A percentile compares a stretch with the other conserved stretches of the same genome.
phyloP scores from a whole-genome alignment of 306 rosid species.

The Lupinus albus region DNA sequence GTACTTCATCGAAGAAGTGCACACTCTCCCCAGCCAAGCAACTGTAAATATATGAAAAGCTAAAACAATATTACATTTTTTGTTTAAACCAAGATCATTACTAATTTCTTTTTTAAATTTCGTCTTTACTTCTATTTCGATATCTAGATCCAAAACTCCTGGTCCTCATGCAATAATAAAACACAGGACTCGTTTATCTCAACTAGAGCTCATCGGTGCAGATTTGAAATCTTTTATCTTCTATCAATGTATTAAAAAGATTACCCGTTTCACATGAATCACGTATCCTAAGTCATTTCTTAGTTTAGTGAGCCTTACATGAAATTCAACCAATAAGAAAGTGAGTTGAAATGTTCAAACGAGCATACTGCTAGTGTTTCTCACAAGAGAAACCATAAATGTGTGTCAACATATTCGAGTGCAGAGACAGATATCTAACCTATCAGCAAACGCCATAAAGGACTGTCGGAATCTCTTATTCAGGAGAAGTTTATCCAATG shows the following conservation, averaged over 20 bases:
- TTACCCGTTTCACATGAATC: slow-evolving; percentile 26
- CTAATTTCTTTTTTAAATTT: not conserved
- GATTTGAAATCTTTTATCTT: slow-evolving; percentile 29
- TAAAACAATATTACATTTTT: slow-evolving; percentile 27
- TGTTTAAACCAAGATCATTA: slow-evolving; percentile 3
- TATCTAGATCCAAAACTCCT: slow-evolving; percentile 27
- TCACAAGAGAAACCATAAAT: slow-evolving; percentile 10
- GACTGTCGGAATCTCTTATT: slow-evolving; percentile 84
- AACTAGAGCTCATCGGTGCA: slow-evolving; percentile 10
- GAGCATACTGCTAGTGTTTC: too few relatives aligned
- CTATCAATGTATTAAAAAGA: slow-evolving; percentile 2
- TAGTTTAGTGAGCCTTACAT: not conserved
- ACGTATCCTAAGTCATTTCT: slow-evolving; percentile 26
- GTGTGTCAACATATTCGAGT: slow-evolving; percentile 16
- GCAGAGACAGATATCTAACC: slow-evolving; percentile 52
- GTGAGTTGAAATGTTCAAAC: too few relatives aligned
- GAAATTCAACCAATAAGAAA: too few relatives aligned
- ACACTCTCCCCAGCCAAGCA: slow-evolving; percentile 99
- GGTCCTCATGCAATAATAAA: slow-evolving; percentile 6
- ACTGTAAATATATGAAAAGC: slow-evolving; percentile 53
- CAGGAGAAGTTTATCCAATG: slow-evolving; percentile 83
- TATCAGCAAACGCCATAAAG: slow-evolving; percentile 92
- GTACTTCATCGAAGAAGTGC: slow-evolving; percentile 86
- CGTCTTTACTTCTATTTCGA: not conserved
- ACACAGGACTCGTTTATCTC: slow-evolving; percentile 29